phyloP scores from a whole-genome alignment of 441 rosid genomes.

The Brassica hybrid region DNA sequence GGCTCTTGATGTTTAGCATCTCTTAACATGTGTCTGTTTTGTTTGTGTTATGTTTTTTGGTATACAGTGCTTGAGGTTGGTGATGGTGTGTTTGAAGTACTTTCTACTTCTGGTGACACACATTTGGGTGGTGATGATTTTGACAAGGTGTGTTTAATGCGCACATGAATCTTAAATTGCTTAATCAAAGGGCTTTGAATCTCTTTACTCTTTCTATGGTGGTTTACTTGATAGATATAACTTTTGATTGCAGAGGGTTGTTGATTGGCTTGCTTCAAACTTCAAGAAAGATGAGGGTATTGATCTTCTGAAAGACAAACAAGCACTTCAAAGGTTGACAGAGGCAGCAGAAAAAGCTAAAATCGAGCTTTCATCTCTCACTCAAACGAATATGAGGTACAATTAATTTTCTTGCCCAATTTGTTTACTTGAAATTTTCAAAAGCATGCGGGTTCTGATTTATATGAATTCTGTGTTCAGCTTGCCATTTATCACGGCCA shows the following conservation, averaged over 20 bases:
- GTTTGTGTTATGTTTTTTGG: background rate
- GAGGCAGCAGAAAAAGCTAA: conserved; percentile 99
- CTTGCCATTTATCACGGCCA: conserved; percentile 98
- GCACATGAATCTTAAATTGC: background rate
- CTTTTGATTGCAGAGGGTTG: conserved; percentile 60
- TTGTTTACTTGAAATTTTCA: too few species aligned
- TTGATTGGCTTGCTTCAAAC: conserved; percentile 83
- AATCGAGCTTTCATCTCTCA: conserved; percentile 89
- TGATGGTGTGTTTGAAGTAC: conserved; percentile 98
- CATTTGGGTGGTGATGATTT: conserved; percentile 99
- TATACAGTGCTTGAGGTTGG: conserved; percentile 89
- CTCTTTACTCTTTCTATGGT: background rate
- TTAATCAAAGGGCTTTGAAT: background rate
- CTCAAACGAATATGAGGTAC: conserved; percentile 69
- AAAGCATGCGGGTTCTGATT: background rate
- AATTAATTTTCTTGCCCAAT: background rate
- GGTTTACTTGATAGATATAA: background rate
- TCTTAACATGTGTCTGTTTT: background rate
- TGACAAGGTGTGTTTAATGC: conserved; percentile 54
- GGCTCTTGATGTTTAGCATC: background rate
- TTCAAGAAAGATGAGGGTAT: conserved; percentile 95
- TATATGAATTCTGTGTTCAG: conserved; percentile 41
- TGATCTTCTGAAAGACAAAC: conserved; percentile 94
- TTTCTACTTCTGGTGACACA: conserved; percentile 95
- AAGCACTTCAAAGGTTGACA: conserved; percentile 93